Evolutionary conservation across 129 eudicot genomes (phyloP).

Genomic region (Deinandra increscens): DNA sequence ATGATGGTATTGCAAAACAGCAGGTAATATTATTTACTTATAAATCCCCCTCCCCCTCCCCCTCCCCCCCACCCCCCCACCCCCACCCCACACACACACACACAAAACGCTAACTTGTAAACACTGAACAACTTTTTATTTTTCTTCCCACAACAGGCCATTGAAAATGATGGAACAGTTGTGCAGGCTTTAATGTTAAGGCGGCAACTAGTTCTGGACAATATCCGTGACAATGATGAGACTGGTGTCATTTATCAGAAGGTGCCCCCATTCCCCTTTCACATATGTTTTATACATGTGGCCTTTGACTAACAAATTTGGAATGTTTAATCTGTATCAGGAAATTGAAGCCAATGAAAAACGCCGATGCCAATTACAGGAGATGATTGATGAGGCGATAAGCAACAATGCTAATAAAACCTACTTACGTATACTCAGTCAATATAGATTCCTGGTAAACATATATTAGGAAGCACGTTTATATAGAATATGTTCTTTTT

Average conservation of each 20-base stretch:
- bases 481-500: background rate
- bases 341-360: conserved; percentile 93
- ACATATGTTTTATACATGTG: conserved; percentile 1
- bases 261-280: conserved; percentile 34
- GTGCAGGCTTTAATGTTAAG: conserved; percentile 75
- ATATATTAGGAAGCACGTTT: background rate
- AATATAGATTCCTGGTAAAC: conserved; percentile 87
- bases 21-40: conserved; percentile 46
- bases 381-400: conserved; percentile 86
- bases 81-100: no score
- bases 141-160: conserved; percentile 40
- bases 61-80: no score
- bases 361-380: conserved; percentile 69
- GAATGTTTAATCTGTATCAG: conserved; percentile 31
- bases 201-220: conserved; percentile 83
- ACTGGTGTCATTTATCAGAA: conserved; percentile 66
- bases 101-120: background rate
- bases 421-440: conserved; percentile 76
- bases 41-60: background rate
- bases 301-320: conserved; percentile 16
- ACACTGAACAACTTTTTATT: conserved; percentile 12
- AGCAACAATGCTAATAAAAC: conserved; percentile 82
- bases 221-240: conserved; percentile 90
- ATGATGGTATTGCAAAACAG: conserved; percentile 75
- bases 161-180: conserved; percentile 67